phyloP scores from a whole-genome alignment of 805 yeast genomes.

The Scheffersomyces ergatensis region DNA sequence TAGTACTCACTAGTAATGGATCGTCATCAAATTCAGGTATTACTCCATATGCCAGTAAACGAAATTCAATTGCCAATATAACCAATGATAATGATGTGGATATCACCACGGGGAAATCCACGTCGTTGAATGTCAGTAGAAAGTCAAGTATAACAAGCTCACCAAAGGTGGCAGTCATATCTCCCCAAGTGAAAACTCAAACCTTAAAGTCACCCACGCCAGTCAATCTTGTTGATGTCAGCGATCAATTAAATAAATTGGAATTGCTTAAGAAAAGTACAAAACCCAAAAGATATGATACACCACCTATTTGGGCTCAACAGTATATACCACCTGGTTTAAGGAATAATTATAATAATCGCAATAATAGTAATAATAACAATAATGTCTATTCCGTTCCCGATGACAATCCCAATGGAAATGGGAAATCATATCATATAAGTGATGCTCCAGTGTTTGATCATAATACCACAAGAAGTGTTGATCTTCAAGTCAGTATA shows the following conservation, averaged over 20 bases:
- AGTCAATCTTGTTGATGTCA: constrained; percentile 19
- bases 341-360: not conserved
- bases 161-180: constrained; percentile 2
- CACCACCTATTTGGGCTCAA: constrained; percentile 83
- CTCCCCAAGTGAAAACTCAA: constrained; percentile 6
- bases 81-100: constrained; percentile 47
- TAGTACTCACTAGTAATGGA: not conserved
- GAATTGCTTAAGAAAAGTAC: constrained; percentile 16
- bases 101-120: constrained; percentile 33
- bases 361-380: constrained; percentile 8
- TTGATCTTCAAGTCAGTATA: constrained; percentile 50
- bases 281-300: constrained; percentile 61
- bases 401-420: not conserved
- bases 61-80: constrained; percentile 23
- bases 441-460: constrained; percentile 27
- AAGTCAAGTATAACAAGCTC: constrained; percentile 8
- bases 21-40: not conserved
- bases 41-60: constrained; percentile 4
- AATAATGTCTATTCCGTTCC: constrained; percentile 7
- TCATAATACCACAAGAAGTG: constrained; percentile 26
- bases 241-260: constrained; percentile 25
- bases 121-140: constrained; percentile 30
- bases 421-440: not conserved
- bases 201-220: constrained; percentile 1
- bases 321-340: constrained; percentile 53